These are phyloP conservation scores for Coemansia asiatica DNA, from an alignment of 192 early-diverging fungal species.

Conservation along the genomic window DNA sequence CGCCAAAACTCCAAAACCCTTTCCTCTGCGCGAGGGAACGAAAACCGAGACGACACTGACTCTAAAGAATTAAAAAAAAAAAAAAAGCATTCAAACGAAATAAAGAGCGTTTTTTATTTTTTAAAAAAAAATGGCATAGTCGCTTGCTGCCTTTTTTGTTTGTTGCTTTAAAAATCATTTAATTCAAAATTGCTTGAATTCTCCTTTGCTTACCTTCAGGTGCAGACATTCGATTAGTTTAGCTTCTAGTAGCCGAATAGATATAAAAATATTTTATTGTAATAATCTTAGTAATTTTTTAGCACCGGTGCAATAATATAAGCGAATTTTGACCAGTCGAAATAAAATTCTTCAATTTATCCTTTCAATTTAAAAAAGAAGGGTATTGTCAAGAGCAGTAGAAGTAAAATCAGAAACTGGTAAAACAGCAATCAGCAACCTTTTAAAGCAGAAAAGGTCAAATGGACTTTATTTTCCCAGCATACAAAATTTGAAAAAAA, in stretches of 20 bases:
- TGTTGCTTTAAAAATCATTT: neutral
- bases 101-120: neutral
- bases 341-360: too few relatives aligned
- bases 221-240: slow-evolving; percentile 1
- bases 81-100: neutral
- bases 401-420: neutral
- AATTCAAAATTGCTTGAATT: too few relatives aligned
- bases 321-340: too few relatives aligned
- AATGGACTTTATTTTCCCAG: too few relatives aligned
- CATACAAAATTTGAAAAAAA: too few relatives aligned
- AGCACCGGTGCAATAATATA: too few relatives aligned
- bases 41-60: slow-evolving; percentile 50
- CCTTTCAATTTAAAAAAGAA: too few relatives aligned
- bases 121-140: neutral
- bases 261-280: neutral
- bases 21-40: slow-evolving; percentile 94
- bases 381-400: too few relatives aligned
- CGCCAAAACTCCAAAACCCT: slow-evolving; percentile 93
- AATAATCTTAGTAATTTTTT: too few relatives aligned
- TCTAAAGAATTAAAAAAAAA: slow-evolving; percentile 14
- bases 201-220: slow-evolving; percentile 14
- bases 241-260: neutral
- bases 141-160: neutral
- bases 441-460: too few relatives aligned
- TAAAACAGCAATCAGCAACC: neutral